A percentile compares a stretch with the other conserved stretches of the same genome.
Conservation (phyloP, 176 grass and related monocot species). For the Musa schizocarpa region DNA sequence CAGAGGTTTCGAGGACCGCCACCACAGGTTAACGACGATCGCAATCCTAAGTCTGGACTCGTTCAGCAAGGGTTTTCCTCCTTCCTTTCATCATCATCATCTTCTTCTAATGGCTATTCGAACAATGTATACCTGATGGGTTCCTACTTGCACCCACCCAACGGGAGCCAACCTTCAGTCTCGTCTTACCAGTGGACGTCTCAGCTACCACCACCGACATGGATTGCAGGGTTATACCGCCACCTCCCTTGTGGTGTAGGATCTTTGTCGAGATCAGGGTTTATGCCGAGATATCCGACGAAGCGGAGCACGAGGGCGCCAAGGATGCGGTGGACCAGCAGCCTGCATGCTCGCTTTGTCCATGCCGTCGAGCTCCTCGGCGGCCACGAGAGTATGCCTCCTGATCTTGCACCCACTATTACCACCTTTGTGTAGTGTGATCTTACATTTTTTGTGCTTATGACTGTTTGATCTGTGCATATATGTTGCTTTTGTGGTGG, state of each 20-base stretch:
- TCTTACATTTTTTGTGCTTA: background rate
- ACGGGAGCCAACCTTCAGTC: background rate
- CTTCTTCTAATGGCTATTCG: background rate
- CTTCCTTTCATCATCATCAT: background rate
- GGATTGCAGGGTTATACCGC: background rate
- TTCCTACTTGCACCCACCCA: background rate
- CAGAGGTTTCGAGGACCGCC: background rate
- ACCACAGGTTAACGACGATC: background rate
- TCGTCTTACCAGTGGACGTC: background rate
- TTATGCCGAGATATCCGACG: background rate
- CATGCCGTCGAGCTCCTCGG: slow-evolving; percentile 36
- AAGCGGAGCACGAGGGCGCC: slow-evolving; percentile 26
- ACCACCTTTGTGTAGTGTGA: background rate
- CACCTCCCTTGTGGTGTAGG: background rate
- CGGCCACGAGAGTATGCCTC: slow-evolving; percentile 37
- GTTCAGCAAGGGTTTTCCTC: background rate
- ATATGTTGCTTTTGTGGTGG: too few species aligned
- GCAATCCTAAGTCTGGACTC: background rate
- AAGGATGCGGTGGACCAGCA: slow-evolving; percentile 44
- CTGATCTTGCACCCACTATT: background rate
- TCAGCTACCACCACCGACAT: background rate
- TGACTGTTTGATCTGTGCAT: background rate
- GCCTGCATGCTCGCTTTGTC: slow-evolving; percentile 40
- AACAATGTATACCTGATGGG: background rate
- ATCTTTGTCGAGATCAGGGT: background rate